Percentiles rank a stretch among this genome's conserved stretches.
phyloP scores from a whole-genome alignment of 225 moss, liverwort and hornwort genomes.

The Sphagnum tenellum region DNA sequence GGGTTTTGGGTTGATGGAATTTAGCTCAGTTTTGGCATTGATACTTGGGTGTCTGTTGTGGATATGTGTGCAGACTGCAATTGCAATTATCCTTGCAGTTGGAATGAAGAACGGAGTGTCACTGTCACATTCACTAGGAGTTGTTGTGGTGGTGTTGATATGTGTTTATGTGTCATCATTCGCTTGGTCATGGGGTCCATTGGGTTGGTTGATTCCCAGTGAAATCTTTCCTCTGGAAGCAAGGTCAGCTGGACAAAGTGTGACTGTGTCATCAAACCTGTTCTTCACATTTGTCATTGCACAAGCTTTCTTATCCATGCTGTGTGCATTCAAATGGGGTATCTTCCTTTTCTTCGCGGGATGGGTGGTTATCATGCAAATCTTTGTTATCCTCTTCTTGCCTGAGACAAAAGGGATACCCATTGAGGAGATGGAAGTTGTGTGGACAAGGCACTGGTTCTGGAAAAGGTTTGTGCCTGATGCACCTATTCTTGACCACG shows the following conservation, averaged over 20 bases:
- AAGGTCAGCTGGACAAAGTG: background rate
- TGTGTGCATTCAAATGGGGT: conserved; percentile 1
- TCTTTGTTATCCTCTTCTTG: conserved; percentile 3
- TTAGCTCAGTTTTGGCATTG: too few relatives aligned
- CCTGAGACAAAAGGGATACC: conserved; percentile 2
- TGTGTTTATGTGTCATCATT: conserved; percentile 2
- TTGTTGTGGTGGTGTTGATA: background rate
- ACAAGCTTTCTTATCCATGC: conserved; percentile 4
- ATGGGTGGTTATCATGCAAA: conserved; percentile 1
- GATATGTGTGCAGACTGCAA: background rate
- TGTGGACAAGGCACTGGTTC: conserved; percentile 5
- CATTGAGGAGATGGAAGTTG: conserved; percentile 2
- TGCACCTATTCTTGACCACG: background rate
- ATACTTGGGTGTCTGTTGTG: background rate
- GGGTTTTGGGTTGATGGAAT: too few relatives aligned
- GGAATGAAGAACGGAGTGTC: background rate
- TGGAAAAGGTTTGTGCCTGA: background rate
- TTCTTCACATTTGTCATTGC: conserved; percentile 3
- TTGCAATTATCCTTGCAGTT: background rate
- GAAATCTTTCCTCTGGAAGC: conserved; percentile 5
- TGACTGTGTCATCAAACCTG: background rate
- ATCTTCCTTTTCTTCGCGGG: conserved; percentile 5
- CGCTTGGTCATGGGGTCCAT: conserved; percentile 8
- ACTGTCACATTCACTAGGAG: background rate
- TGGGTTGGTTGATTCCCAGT: conserved; percentile 3